These are phyloP conservation scores for Sonneratia caseolaris DNA, from an alignment of 345 rosid species.

Conservation along the genomic window DNA sequence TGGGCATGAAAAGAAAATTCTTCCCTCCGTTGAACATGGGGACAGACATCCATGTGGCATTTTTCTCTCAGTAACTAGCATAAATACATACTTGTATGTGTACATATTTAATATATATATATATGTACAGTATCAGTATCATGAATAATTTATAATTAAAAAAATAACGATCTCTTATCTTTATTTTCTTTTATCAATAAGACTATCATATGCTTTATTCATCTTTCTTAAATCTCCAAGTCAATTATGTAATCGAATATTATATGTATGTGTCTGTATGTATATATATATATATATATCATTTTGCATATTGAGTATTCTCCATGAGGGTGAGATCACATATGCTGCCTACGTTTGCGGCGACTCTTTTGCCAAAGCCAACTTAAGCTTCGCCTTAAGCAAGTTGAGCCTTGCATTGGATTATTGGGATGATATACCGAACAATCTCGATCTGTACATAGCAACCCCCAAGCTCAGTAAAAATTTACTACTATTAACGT, in stretches of 20 bases:
- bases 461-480: too few relatives aligned
- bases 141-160: too few relatives aligned
- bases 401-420: background rate
- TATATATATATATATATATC: background rate
- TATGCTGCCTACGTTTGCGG: constrained; percentile 51
- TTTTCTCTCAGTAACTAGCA: too few relatives aligned
- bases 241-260: background rate
- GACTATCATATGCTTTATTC: too few relatives aligned
- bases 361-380: constrained; percentile 37
- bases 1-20: background rate
- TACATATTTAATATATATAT: background rate
- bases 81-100: too few relatives aligned
- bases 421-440: background rate
- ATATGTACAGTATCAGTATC: constrained; percentile 5
- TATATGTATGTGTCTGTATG: background rate
- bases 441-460: background rate
- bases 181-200: too few relatives aligned
- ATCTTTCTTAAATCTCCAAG: too few relatives aligned
- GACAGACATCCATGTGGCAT: too few relatives aligned
- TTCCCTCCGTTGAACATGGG: constrained; percentile 12
- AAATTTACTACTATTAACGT: too few relatives aligned
- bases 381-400: background rate
- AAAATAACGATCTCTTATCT: too few relatives aligned
- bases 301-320: background rate
- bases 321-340: constrained; percentile 26